Evolutionary conservation across 805 yeast genomes (phyloP).

Genomic region (Yarrowia sp.): DNA sequence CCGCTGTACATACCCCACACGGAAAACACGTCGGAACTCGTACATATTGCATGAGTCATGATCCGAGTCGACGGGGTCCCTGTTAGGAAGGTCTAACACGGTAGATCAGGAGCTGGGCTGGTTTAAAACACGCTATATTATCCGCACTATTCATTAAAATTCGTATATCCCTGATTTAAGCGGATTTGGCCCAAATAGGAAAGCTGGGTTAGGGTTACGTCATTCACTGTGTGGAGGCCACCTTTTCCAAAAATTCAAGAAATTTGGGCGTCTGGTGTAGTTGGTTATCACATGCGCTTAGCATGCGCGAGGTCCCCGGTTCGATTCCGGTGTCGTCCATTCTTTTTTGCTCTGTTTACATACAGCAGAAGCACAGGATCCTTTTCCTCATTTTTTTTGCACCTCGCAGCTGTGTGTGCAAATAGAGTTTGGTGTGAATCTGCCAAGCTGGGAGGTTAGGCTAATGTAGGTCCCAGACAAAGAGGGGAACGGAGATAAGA

Average conservation of each 20-base stretch:
- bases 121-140: background rate
- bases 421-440: background rate
- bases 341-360: background rate
- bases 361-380: background rate
- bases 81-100: too few species aligned
- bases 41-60: background rate
- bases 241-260: background rate
- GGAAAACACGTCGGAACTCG: background rate
- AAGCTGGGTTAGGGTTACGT: background rate
- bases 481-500: background rate
- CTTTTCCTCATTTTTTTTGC: background rate
- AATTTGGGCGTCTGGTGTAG: slow-evolving; percentile 21
- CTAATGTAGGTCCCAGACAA: background rate
- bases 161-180: too few species aligned
- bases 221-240: background rate
- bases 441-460: background rate
- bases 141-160: too few species aligned
- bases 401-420: background rate
- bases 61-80: background rate
- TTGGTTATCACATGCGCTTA: slow-evolving; percentile 26
- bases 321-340: slow-evolving; percentile 26
- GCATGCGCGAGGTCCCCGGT: slow-evolving; percentile 27
- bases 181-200: too few species aligned
- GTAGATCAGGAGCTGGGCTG: too few species aligned
- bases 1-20: slow-evolving; percentile 1